These are phyloP conservation scores for Trichoderma cornu-damae DNA, from an alignment of 2,329 filamentous ascomycete genomes.

Conservation along the genomic window DNA sequence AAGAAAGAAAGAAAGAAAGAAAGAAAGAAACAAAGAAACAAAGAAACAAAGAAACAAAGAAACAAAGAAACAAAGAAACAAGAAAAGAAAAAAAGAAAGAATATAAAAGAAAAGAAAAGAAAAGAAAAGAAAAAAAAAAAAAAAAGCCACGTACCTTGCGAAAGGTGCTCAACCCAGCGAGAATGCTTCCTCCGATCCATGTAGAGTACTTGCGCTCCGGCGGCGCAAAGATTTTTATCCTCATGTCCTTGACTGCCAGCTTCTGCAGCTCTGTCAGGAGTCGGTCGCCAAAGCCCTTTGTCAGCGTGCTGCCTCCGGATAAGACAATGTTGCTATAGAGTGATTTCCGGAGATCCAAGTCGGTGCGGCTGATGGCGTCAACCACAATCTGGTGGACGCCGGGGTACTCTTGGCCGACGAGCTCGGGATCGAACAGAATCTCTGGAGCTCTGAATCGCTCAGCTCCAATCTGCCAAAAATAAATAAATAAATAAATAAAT, in stretches of 20 bases:
- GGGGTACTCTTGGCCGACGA: slow-evolving; percentile 94
- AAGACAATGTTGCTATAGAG: slow-evolving; percentile 96
- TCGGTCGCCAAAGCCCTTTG: slow-evolving; percentile 92
- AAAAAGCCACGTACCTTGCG: slow-evolving; percentile 65
- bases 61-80: too few relatives aligned
- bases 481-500: background rate
- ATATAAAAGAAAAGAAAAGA: too few relatives aligned
- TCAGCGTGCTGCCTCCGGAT: slow-evolving; percentile 91
- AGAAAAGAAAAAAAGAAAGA: too few relatives aligned
- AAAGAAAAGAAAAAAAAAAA: too few relatives aligned
- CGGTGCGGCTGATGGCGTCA: slow-evolving; percentile 89
- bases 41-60: too few relatives aligned
- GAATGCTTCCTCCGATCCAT: slow-evolving; percentile 97
- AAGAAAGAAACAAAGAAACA: too few relatives aligned
- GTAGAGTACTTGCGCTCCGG: slow-evolving; percentile 98
- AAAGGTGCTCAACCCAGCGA: slow-evolving; percentile 95
- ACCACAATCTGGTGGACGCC: slow-evolving; percentile 98
- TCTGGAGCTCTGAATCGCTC: slow-evolving; percentile 95
- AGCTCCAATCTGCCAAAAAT: slow-evolving; percentile 64
- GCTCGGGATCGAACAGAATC: slow-evolving; percentile 94
- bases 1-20: too few relatives aligned
- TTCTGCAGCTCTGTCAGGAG: slow-evolving; percentile 87
- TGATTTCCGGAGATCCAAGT: slow-evolving; percentile 90
- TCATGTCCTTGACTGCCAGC: slow-evolving; percentile 96
- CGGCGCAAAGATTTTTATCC: slow-evolving; percentile 98